Evolutionary conservation across 805 yeast genomes (phyloP).

Genomic region (Kodamaea neixiangensis): DNA sequence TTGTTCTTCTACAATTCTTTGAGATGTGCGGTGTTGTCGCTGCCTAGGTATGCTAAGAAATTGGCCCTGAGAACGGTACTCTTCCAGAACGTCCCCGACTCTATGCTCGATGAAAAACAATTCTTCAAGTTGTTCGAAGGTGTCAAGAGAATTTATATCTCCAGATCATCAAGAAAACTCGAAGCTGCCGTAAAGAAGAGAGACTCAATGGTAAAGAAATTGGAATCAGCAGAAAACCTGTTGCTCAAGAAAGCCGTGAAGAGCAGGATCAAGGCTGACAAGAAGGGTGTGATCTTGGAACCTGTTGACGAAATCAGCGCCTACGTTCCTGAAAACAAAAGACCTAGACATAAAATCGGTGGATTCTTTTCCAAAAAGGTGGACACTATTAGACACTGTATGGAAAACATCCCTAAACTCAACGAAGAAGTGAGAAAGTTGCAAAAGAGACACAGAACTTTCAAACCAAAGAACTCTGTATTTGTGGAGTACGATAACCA

Average conservation of each 20-base stretch:
- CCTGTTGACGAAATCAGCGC: conserved; percentile 50
- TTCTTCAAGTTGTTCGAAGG: conserved; percentile 78
- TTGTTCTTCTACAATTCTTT: conserved; percentile 73
- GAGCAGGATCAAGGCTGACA: conserved; percentile 61
- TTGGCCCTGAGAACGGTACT: conserved; percentile 79
- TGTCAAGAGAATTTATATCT: conserved; percentile 78
- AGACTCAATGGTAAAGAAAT: conserved; percentile 53
- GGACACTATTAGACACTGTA: conserved; percentile 61
- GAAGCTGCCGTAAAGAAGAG: conserved; percentile 60
- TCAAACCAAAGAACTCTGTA: conserved; percentile 72
- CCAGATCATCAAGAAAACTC: conserved; percentile 62
- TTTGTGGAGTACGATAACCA: conserved; percentile 79
- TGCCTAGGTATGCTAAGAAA: conserved; percentile 77
- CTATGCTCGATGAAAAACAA: conserved; percentile 69
- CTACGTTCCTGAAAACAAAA: conserved; percentile 64
- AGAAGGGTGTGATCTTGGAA: conserved; percentile 55
- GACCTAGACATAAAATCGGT: conserved; percentile 59
- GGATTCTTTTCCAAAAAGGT: conserved; percentile 55
- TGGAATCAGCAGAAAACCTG: conserved; percentile 67
- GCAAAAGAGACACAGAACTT: conserved; percentile 50
- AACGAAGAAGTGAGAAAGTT: conserved; percentile 57
- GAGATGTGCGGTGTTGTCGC: conserved; percentile 73
- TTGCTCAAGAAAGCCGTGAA: conserved; percentile 65
- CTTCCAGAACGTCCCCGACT: conserved; percentile 80
- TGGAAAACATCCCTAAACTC: conserved; percentile 56